These are phyloP conservation scores for Catharanthus roseus DNA, from an alignment of 257 asterid genomes.

Conservation along the genomic window DNA sequence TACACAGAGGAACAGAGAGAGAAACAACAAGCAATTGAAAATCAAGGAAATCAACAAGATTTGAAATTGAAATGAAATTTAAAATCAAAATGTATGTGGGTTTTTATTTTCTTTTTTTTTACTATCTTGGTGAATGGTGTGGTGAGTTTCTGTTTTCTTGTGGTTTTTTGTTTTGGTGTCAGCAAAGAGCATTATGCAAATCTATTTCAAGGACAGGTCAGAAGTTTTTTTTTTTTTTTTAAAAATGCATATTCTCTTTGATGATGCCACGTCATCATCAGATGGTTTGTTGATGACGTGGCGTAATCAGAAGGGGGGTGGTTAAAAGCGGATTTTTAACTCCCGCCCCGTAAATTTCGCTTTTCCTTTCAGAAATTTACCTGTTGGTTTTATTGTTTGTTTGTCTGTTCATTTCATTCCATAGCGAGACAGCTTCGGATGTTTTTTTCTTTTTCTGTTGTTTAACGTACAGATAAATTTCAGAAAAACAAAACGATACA, in stretches of 20 bases:
- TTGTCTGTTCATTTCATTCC: not conserved
- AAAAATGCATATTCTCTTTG: not conserved
- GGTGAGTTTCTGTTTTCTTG: constrained; percentile 1
- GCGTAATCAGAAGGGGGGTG: constrained; percentile 10
- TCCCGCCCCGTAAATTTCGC: constrained; percentile 10
- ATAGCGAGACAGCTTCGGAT: too few species aligned
- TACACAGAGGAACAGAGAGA: constrained; percentile 5
- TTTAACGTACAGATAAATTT: too few species aligned
- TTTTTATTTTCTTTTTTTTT: not conserved
- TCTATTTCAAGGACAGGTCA: constrained; percentile 24
- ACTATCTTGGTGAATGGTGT: not conserved
- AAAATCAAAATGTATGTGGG: constrained; percentile 2
- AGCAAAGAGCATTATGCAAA: constrained; percentile 22
- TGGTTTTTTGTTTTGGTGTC: constrained; percentile 8
- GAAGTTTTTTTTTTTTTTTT: too few species aligned
- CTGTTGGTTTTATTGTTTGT: not conserved
- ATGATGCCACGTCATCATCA: constrained; percentile 10
- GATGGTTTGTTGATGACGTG: not conserved
- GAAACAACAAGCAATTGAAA: constrained; percentile 2
- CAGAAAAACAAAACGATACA: too few species aligned
- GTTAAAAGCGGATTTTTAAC: not conserved
- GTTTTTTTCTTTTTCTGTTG: too few species aligned
- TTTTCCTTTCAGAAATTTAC: not conserved
- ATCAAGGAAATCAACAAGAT: constrained; percentile 6
- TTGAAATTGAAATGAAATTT: constrained; percentile 22